phyloP scores from a whole-genome alignment of 176 grass and related monocot species.

The Avena sativa region DNA sequence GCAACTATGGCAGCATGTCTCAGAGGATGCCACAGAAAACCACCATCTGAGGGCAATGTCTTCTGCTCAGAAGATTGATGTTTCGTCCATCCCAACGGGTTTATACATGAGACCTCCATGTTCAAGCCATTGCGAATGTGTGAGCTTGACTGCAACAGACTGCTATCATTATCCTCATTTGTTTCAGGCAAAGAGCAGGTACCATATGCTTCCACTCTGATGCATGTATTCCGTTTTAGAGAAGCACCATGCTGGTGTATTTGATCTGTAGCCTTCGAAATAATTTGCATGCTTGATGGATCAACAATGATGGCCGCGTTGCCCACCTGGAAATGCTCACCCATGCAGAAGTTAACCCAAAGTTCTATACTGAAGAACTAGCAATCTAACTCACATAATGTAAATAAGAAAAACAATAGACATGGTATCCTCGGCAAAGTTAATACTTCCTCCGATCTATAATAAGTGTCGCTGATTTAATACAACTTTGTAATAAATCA shows the following conservation, averaged over 20 bases:
- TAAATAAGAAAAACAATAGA: background rate
- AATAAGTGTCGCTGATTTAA: too few species aligned
- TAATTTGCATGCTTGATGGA: conserved; percentile 68
- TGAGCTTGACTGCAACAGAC: conserved; percentile 11
- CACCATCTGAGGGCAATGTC: conserved; percentile 31
- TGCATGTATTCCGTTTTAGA: conserved; percentile 26
- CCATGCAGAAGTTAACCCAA: background rate
- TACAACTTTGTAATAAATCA: too few species aligned
- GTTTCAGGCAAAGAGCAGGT: conserved; percentile 1
- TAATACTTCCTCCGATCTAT: background rate
- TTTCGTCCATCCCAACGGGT: conserved; percentile 72
- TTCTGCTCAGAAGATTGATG: conserved; percentile 34
- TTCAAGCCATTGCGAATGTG: conserved; percentile 33
- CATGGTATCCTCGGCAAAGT: background rate
- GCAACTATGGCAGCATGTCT: conserved; percentile 83
- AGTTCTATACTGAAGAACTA: background rate
- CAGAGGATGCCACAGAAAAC: conserved; percentile 78
- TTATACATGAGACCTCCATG: conserved; percentile 63
- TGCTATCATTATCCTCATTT: background rate
- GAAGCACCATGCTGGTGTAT: conserved; percentile 35
- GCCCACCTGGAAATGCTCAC: conserved; percentile 46
- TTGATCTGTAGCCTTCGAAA: conserved; percentile 65
- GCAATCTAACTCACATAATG: background rate
- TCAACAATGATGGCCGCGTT: conserved; percentile 83
- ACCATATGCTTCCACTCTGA: conserved; percentile 35